Evolutionary conservation across 345 rosid genomes (phyloP).

Genomic region (Microthlaspi erraticum): DNA sequence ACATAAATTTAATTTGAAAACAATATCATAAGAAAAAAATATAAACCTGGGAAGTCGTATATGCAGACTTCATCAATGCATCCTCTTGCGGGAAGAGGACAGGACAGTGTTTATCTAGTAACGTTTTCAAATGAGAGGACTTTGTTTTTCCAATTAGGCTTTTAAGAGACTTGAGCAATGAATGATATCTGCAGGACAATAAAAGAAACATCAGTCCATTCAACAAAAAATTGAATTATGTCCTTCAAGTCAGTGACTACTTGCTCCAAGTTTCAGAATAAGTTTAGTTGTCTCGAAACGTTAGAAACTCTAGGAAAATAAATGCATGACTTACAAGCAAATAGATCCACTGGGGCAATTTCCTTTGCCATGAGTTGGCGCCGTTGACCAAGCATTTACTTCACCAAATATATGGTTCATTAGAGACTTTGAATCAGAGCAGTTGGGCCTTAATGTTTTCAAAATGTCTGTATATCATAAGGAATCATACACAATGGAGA

Average conservation of each 20-base stretch:
- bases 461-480: slow-evolving; percentile 65
- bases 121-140: slow-evolving; percentile 55
- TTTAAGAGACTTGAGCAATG: slow-evolving; percentile 58
- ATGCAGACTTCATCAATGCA: slow-evolving; percentile 26
- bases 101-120: slow-evolving; percentile 73
- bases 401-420: slow-evolving; percentile 50
- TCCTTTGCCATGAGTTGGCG: slow-evolving; percentile 49
- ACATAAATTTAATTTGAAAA: slow-evolving; percentile 7
- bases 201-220: not conserved
- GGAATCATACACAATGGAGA: slow-evolving; percentile 44
- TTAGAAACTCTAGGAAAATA: not conserved
- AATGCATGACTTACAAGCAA: slow-evolving; percentile 71
- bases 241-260: slow-evolving; percentile 8
- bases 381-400: slow-evolving; percentile 55
- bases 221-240: not conserved
- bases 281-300: slow-evolving; percentile 10
- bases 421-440: slow-evolving; percentile 52
- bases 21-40: not conserved
- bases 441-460: slow-evolving; percentile 51
- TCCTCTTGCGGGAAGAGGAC: slow-evolving; percentile 50
- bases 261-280: slow-evolving; percentile 18
- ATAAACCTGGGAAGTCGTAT: slow-evolving; percentile 32
- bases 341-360: slow-evolving; percentile 55
- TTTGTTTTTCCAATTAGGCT: slow-evolving; percentile 56
- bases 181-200: slow-evolving; percentile 60